Evolutionary conservation across 805 yeast species (phyloP), one percentile per base, ranked within the genome.

Genomic region (Barnettozyma populi): DNA sequence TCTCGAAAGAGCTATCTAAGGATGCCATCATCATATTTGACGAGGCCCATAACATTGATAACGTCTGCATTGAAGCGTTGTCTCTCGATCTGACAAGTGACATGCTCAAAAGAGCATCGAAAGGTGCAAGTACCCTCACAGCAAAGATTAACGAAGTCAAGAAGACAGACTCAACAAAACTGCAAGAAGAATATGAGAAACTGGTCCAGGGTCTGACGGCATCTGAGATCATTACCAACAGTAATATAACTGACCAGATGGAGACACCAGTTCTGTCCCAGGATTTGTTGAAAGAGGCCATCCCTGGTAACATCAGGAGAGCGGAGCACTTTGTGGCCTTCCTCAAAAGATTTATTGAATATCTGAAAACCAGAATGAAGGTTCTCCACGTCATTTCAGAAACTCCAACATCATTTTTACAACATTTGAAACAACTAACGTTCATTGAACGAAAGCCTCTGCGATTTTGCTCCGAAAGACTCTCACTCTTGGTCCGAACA

Each of bases 31-130:
- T 94, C 52, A 95, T 94, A 36, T 94, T 94, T 63, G 99, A 94
- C 69, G 99, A 94, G 70, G 99, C 99, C 42, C 99, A 94, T 66
- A 94, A 94, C 68, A 94, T 94, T 48, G 99, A 94, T 74, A 94
- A 94, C 73, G 99, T 94, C 48, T 94, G 99, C 71, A 94, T 94
- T 49, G 99, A 94, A 66, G 87, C 98, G 0, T 67, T 94, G 37
- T 88, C 97, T 6, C 75, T 94, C 43, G 98, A 94, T 62, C 70
- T 94, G 53, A 94, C 97, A 0, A 96, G 90, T 57, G 97, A 92
- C 55, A 80, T 89, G 8, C 68, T 94, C 51, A 84, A 90, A 58
- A 74, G 82, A 55, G 99, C 99, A 0, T 76, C 96, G 1, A 76
- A 83, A 54, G 98, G 98, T 54, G 96, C 96, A 0, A 77, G 76